These are phyloP conservation scores for Sporothrix schenckii DNA, from an alignment of 2,329 filamentous ascomycete species.

Conservation along the genomic window DNA sequence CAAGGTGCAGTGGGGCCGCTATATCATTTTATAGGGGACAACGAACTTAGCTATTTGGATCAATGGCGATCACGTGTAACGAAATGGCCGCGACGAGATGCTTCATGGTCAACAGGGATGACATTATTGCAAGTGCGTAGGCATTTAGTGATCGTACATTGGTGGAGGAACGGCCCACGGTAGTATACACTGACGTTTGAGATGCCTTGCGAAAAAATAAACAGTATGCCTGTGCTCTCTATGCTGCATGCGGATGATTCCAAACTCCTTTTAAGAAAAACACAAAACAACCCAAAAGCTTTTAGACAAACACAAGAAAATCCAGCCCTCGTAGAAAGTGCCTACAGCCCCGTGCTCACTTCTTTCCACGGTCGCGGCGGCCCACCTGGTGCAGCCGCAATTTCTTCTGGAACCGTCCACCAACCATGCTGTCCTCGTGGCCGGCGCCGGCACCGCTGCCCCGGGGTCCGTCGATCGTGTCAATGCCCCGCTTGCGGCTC, in stretches of 20 bases:
- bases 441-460: constrained; percentile 54
- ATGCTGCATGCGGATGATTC: constrained; percentile 19
- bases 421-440: constrained; percentile 48
- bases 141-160: too few relatives aligned
- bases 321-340: neutral
- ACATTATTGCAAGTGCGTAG: neutral
- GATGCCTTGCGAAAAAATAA: neutral
- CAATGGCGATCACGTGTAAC: constrained; percentile 22
- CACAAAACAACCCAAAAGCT: neutral
- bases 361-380: constrained; percentile 51
- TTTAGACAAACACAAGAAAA: neutral
- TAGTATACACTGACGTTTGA: neutral
- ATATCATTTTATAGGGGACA: neutral
- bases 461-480: constrained; percentile 69
- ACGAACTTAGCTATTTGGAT: neutral
- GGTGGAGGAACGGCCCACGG: neutral
- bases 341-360: constrained; percentile 14
- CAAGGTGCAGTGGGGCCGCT: constrained; percentile 23
- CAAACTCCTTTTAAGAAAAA: neutral
- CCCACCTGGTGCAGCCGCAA: constrained; percentile 59
- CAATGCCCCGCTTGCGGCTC: constrained; percentile 78
- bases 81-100: neutral
- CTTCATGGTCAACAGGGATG: neutral
- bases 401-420: constrained; percentile 73
- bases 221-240: constrained; percentile 18